Conservation (phyloP, 371 early-diverging fungal genomes). For the Rhizopus microsporus region DNA sequence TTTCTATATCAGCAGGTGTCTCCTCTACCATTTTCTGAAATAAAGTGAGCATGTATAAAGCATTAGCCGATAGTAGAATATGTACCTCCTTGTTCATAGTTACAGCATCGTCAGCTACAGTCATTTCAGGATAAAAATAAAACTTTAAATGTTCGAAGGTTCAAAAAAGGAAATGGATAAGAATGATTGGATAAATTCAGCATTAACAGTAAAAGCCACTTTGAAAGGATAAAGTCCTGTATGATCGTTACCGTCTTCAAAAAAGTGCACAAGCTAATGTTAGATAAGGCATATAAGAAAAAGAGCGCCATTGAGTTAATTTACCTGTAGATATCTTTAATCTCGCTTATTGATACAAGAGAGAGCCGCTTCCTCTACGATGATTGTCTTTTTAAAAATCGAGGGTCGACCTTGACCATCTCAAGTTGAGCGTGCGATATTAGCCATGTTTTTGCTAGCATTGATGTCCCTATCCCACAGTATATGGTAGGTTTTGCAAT, state of each 20-base stretch:
- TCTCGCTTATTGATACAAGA: neutral
- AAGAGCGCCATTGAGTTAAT: too few relatives aligned
- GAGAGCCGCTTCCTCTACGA: neutral
- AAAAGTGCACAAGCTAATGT: too few relatives aligned
- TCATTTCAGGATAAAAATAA: too few relatives aligned
- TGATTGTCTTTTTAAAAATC: constrained; percentile 5
- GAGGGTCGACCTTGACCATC: constrained; percentile 2
- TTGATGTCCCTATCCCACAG: constrained; percentile 18
- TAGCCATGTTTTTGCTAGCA: constrained; percentile 13
- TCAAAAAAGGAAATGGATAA: constrained; percentile 1
- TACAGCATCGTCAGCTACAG: too few relatives aligned
- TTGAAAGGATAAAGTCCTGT: neutral
- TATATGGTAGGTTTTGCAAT: constrained; percentile 8
- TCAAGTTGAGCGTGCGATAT: constrained; percentile 8
- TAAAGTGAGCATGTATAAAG: neutral
- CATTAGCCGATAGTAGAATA: too few relatives aligned
- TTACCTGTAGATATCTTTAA: too few relatives aligned
- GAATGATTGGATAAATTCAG: constrained; percentile 5
- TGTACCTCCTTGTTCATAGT: too few relatives aligned
- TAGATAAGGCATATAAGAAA: too few relatives aligned
- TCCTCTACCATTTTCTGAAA: neutral
- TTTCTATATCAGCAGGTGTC: neutral
- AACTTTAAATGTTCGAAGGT: too few relatives aligned
- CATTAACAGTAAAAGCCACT: neutral
- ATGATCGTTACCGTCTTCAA: too few relatives aligned